phyloP scores from a whole-genome alignment of 1,139 yeast genomes.

The Magnusiomyces ingens region DNA sequence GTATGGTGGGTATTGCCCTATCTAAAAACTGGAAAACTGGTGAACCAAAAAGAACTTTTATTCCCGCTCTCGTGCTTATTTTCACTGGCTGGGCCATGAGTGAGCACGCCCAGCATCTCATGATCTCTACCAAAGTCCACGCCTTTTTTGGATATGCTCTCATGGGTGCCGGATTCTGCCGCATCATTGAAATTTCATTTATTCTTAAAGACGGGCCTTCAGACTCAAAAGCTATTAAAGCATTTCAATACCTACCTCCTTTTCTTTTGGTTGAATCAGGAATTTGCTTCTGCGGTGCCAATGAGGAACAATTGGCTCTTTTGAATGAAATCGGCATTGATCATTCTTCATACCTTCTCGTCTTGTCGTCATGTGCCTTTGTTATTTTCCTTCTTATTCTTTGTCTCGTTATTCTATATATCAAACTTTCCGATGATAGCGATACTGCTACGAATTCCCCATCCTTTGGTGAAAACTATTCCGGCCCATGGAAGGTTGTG shows the following conservation, averaged over 20 bases:
- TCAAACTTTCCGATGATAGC: not conserved
- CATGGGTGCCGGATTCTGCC: conserved; percentile 65
- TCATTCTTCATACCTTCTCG: conserved; percentile 73
- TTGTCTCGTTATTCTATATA: conserved; percentile 48
- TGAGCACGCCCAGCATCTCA: conserved; percentile 70
- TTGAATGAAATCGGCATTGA: conserved; percentile 73
- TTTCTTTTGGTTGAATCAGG: conserved; percentile 75
- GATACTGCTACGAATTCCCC: conserved; percentile 1
- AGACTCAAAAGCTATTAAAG: conserved; percentile 41
- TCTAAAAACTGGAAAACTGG: conserved; percentile 33
- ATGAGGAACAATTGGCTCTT: conserved; percentile 72
- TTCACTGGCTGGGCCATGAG: conserved; percentile 95
- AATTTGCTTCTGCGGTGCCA: conserved; percentile 81
- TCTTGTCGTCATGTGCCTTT: conserved; percentile 69
- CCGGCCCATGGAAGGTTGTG: conserved; percentile 13
- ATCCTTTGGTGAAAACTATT: conserved; percentile 1
- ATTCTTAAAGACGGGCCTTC: conserved; percentile 47
- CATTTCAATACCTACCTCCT: conserved; percentile 83
- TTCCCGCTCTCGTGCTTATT: conserved; percentile 74
- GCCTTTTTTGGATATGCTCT: conserved; percentile 75
- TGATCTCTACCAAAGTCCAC: conserved; percentile 79
- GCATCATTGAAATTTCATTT: conserved; percentile 74
- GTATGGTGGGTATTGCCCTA: conserved; percentile 71
- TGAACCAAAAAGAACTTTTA: conserved; percentile 48
- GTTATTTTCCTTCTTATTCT: conserved; percentile 62